These are phyloP conservation scores for Hirschfeldia incana DNA, from an alignment of 345 rosid species.

Conservation along the genomic window DNA sequence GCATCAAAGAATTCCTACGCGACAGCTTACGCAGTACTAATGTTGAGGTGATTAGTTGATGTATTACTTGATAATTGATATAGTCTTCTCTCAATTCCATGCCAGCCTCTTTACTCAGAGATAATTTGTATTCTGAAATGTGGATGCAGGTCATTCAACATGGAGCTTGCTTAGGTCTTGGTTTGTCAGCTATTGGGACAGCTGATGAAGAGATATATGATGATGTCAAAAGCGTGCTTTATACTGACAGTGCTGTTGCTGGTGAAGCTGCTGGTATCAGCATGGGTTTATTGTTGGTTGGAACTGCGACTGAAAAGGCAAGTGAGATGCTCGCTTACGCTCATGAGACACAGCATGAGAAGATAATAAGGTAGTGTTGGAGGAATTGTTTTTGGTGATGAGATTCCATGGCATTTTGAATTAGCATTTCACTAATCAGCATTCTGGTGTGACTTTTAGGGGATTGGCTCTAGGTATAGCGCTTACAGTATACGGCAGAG, in stretches of 20 bases:
- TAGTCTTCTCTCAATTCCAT: neutral
- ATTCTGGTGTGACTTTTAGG: constrained; percentile 40
- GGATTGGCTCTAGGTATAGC: constrained; percentile 97
- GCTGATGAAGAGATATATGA: constrained; percentile 96
- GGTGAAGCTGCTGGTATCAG: constrained; percentile 99
- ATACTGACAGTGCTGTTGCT: constrained; percentile 94
- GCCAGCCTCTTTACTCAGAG: constrained; percentile 23
- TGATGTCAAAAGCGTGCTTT: constrained; percentile 80
- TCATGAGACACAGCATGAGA: constrained; percentile 98
- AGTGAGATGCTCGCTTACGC: constrained; percentile 98
- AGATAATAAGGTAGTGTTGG: constrained; percentile 77
- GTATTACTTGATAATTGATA: neutral
- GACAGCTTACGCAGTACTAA: constrained; percentile 85
- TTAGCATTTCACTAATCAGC: constrained; percentile 18
- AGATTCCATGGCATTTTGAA: constrained; percentile 11
- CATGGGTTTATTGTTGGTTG: constrained; percentile 98
- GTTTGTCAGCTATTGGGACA: constrained; percentile 97
- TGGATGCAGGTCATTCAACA: constrained; percentile 90
- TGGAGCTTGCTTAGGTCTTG: constrained; percentile 99
- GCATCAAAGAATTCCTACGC: constrained; percentile 92
- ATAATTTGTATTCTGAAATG: neutral
- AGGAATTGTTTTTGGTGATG: neutral
- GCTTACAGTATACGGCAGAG: constrained; percentile 98
- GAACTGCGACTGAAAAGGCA: constrained; percentile 97
- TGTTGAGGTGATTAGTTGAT: constrained; percentile 67